Base-by-base conservation (phyloP, 2,329 filamentous ascomycete genomes). In the Microthyrium microscopicum region DNA sequence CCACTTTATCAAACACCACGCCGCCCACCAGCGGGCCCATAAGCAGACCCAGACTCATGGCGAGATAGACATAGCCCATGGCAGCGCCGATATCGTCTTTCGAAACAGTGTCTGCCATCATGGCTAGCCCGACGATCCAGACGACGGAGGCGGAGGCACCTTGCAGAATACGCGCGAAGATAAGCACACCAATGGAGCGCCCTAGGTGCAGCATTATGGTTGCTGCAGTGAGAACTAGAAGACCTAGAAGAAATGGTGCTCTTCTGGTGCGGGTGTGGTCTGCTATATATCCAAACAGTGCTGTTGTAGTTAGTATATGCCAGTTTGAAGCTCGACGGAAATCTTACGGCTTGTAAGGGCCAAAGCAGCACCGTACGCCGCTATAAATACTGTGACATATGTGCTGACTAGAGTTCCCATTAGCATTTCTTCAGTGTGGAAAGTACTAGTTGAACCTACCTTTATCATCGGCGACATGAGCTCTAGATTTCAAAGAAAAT, bases 11-110 rank as follows among this genome's bases (percentile, higher is more conserved):
- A 44, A 76, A 77, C 1, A 77, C 48, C 0, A 73, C 44, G 0
- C 73, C 73, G 3, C 73, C 73, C 1, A 74, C 49, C 0, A 71
- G 55, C 0, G 73, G 73, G 0, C 69, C 62, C 12, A 66, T 52
- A 4, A 77, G 51, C 27, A 63, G 61, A 0, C 70, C 71, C 0
- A 70, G 56, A 0, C 64, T 66, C 32, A 73, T 66, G 40, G 74
- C 65, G 37, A 64, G 66, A 47, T 70, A 72, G 5, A 73, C 65
- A 51, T 18, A 28, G 17, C 30, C 35, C 27, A 31, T 36, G 12
- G 66, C 66, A 46, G 71, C 72, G 3, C 71, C 73, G 22, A 77
- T 46, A 30, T 70, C 66, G 31, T 66, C 55, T 2, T 54, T 57
- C 0, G 62, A 58, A 5, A 75, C 69, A 0, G 70, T 70, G 43